Base-by-base conservation (phyloP, 1,284 basidiomycete genomes). In the Leccinum subrobustum region DNA sequence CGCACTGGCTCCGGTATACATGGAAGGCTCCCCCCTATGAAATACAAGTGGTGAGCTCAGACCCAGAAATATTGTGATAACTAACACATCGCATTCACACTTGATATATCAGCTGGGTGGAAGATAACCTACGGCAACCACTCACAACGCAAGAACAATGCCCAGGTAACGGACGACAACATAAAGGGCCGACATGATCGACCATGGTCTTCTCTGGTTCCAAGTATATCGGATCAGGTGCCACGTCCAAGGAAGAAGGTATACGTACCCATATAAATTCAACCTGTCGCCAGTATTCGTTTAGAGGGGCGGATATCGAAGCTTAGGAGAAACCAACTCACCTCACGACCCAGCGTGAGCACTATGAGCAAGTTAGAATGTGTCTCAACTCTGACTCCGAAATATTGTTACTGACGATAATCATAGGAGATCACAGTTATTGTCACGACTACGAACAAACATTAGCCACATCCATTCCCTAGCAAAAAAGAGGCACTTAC, bases 191-290 rank as follows among this genome's bases (percentile, higher is more conserved):
- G 59, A 60, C 56, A 54, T 54, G 20, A 58, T 29, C 11, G 59
- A 60, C 59, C 55, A 57, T 16, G 59, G 51, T 58, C 31, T 53
- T 50, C 51, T 31, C 59, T 60, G n/a, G 4, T 8, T 25, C 16
- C 8, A 42, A 23, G 39, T 50, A 14, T 29, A 42, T 48, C n/a
- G 50, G 11, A 27, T 25, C 23, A 9, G 5, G 50, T 27, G 23
- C 27, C 50, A 50, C 20, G 7, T 50, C n/a, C 9, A 12, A 18
- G 9, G 9, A 52, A 29, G 27, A 27, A 4, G 27, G 50, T 51
- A 51, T 6, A 52, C 51, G 12, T 33, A 60, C 59, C 59, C 59
- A 60, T 57, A 60, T 44, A 44, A 50, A n/a, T 18, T 60, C 56
- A n/a, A 60, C 33, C 59, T 60, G 20, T 39, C 44, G 12, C 16